phyloP scores from a whole-genome alignment of 148 eudicot species.

The Vaccinium vitisidaea region DNA sequence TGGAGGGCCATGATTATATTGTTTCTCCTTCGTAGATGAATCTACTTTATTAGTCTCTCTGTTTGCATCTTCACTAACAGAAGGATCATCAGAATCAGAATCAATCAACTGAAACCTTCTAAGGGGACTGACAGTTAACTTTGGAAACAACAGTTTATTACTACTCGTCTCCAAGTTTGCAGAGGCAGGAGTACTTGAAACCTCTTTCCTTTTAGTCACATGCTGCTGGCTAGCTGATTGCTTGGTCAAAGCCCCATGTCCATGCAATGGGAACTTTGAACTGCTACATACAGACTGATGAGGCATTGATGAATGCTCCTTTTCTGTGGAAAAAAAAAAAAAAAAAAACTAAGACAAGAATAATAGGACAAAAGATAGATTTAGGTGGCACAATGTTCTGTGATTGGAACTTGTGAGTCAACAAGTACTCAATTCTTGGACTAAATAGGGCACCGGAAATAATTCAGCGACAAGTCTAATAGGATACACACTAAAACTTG shows the following conservation, averaged over 20 bases:
- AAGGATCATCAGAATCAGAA: slow-evolving; percentile 69
- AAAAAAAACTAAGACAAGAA: neutral
- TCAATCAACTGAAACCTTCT: slow-evolving; percentile 84
- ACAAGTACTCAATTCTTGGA: neutral
- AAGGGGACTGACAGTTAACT: slow-evolving; percentile 64
- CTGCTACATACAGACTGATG: slow-evolving; percentile 61
- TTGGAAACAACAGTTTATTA: slow-evolving; percentile 36
- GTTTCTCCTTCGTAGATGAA: slow-evolving; percentile 30
- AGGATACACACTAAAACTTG: neutral
- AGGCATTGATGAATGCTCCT: slow-evolving; percentile 28
- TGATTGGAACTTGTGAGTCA: slow-evolving; percentile 1
- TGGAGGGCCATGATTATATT: slow-evolving; percentile 20
- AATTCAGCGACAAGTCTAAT: neutral
- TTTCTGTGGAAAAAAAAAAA: slow-evolving; percentile 25
- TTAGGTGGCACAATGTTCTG: neutral
- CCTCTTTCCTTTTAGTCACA: slow-evolving; percentile 37
- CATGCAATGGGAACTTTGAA: slow-evolving; percentile 67
- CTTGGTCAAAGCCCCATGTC: slow-evolving; percentile 46
- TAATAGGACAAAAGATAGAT: neutral
- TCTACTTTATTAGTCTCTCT: slow-evolving; percentile 21
- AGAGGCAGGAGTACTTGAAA: slow-evolving; percentile 32
- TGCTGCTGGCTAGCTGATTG: slow-evolving; percentile 39
- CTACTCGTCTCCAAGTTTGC: slow-evolving; percentile 37
- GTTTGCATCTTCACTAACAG: slow-evolving; percentile 22
- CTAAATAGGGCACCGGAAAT: neutral